Conservation (phyloP, 495 filamentous ascomycete genomes). For the Lophiotrema nucula region DNA sequence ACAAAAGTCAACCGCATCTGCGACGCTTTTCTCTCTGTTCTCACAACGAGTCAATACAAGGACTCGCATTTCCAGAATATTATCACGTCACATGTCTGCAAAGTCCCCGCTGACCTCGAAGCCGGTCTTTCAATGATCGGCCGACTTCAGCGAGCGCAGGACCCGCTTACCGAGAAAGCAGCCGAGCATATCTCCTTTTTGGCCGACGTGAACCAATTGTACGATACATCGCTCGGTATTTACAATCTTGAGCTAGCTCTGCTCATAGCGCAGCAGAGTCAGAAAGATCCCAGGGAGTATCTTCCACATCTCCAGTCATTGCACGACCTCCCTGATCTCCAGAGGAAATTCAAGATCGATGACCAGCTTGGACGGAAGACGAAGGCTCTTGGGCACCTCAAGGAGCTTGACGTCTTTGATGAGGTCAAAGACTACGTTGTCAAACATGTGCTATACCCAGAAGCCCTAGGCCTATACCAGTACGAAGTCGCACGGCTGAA, state of each 20-base stretch:
- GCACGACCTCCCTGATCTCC: conserved; percentile 65
- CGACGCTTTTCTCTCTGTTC: conserved; percentile 71
- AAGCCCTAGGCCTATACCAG: conserved; percentile 77
- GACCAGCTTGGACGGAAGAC: conserved; percentile 71
- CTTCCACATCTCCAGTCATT: conserved; percentile 88
- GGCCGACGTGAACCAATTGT: conserved; percentile 88
- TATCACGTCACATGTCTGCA: conserved; percentile 92
- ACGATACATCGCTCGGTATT: conserved; percentile 82
- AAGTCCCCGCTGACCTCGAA: conserved; percentile 83
- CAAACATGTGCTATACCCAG: conserved; percentile 75
- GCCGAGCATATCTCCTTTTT: conserved; percentile 97
- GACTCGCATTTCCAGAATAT: conserved; percentile 82
- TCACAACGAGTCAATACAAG: conserved; percentile 54
- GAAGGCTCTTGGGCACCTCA: conserved; percentile 77
- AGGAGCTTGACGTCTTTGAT: conserved; percentile 65
- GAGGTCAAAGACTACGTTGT: conserved; percentile 71
- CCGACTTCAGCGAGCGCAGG: conserved; percentile 64
- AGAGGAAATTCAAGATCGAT: conserved; percentile 81
- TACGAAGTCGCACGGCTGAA: conserved; percentile 65
- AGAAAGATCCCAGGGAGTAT: conserved; percentile 94
- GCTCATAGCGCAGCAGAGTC: conserved; percentile 89
- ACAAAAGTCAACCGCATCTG: conserved; percentile 85
- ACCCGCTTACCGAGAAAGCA: conserved; percentile 73
- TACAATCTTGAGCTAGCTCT: conserved; percentile 90
- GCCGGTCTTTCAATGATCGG: conserved; percentile 78